phyloP scores from a whole-genome alignment of 441 rosid genomes.

The Corymbia calophylla region DNA sequence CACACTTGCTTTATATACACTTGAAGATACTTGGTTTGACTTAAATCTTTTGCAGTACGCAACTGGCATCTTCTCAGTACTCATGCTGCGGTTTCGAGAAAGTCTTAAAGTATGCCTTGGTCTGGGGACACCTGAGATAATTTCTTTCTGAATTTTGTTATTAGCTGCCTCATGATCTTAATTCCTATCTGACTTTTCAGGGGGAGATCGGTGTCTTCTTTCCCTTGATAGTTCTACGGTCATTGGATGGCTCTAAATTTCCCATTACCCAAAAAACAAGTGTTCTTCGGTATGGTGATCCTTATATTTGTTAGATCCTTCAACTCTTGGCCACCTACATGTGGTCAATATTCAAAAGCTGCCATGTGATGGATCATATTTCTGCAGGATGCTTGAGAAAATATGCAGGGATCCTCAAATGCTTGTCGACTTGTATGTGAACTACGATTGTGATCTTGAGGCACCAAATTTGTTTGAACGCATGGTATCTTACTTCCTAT shows the following conservation, averaged over 20 bases:
- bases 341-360: neutral
- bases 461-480: conserved; percentile 99
- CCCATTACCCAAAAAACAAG: conserved; percentile 77
- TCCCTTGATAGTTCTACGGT: conserved; percentile 89
- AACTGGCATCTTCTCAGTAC: conserved; percentile 93
- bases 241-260: conserved; percentile 80
- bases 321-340: neutral
- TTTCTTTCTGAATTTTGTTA: neutral
- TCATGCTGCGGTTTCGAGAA: conserved; percentile 86
- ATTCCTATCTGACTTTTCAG: conserved; percentile 31
- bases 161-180: neutral
- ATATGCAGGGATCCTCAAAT: conserved; percentile 96
- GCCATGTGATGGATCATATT: conserved; percentile 13
- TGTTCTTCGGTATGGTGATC: conserved; percentile 73
- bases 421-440: conserved; percentile 98
- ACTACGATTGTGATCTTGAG: conserved; percentile 98
- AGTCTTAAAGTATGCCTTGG: conserved; percentile 76
- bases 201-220: conserved; percentile 98
- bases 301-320: conserved; percentile 16
- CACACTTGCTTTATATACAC: conserved; percentile 6
- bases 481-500: conserved; percentile 46
- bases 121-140: conserved; percentile 4
- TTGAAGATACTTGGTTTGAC: conserved; percentile 6
- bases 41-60: conserved; percentile 76
- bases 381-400: conserved; percentile 92